Evolutionary conservation across 2,329 filamentous ascomycete genomes (phyloP), one percentile per base, ranked within the genome.

Genomic region (Aspergillus sp.): DNA sequence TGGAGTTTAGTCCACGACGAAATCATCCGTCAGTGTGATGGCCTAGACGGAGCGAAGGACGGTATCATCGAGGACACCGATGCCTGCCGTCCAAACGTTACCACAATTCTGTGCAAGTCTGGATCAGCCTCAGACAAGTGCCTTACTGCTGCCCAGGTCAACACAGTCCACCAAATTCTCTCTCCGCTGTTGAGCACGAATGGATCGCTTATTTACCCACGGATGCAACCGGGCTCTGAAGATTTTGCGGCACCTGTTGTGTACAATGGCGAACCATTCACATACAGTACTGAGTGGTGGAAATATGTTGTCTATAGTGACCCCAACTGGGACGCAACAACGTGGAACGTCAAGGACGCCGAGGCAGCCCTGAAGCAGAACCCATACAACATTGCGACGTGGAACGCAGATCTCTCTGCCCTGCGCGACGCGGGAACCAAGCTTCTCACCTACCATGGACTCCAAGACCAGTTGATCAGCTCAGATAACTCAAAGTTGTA

Each of bases 401-500:
- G 73, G 62, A 73, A 77, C 9, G 80, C 77, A 54, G 79, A 83
- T 61, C 66, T 85, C 3, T 74, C 75, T 0, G 67, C 73, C 0
- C 84, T 81, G 72, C 70, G 76, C 70, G 46, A 70, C 74, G 42
- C 72, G 65, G 73, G 74, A 3, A 74, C 76, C 17, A 79, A 78
- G 58, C 66, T 79, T 19, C 62, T 79, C 37, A 70, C 70, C 51
- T 79, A 74, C 61, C 77, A 79, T 56, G 77, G 77, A 9, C 65
- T 70, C n/a, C 70, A 73, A 54, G 77, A 79, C 54, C 76, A 80
- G 12, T 75, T 82, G 41, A 86, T 86, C 54, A 77, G 81, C 13
- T 79, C 79, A 0, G 77, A 79, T 0, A 77, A 80, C 19, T 80
- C 79, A 2, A 76, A 80, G 9, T 82, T 82, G 66, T 86, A 77